phyloP scores from a whole-genome alignment of 306 rosid species.

The Cicer pinnatifidum region DNA sequence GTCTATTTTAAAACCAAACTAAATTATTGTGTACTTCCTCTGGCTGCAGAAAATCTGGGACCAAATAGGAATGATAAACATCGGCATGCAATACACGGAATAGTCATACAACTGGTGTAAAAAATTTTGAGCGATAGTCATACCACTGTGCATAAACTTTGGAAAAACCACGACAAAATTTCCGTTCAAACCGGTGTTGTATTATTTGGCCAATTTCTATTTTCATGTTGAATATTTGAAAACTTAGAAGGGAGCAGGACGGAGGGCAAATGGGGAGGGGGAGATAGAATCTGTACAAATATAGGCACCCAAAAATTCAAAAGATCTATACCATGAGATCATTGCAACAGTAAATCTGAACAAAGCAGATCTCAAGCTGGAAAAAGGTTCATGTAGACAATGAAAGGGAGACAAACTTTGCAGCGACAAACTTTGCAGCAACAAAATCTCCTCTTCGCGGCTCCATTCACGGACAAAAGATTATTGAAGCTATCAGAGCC shows the following conservation, averaged over 20 bases:
- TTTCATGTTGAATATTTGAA: constrained; percentile 53
- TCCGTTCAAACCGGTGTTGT: constrained; percentile 54
- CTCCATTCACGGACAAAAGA: constrained; percentile 37
- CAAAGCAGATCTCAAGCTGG: constrained; percentile 52
- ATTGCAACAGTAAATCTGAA: constrained; percentile 50
- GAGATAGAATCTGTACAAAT: constrained; percentile 68
- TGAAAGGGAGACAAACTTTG: constrained; percentile 41
- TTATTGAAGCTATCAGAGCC: constrained; percentile 20
- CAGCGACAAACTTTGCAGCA: constrained; percentile 45
- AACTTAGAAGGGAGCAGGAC: constrained; percentile 43
- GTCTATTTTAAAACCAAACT: background rate
- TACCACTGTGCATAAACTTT: constrained; percentile 7
- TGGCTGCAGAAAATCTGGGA: background rate
- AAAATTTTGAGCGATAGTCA: too few species aligned
- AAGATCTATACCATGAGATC: constrained; percentile 54
- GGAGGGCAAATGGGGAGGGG: constrained; percentile 31
- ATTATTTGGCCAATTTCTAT: constrained; percentile 69
- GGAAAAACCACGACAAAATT: constrained; percentile 28
- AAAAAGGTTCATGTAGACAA: constrained; percentile 41
- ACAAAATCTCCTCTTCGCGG: constrained; percentile 42
- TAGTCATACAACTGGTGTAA: background rate
- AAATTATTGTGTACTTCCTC: background rate
- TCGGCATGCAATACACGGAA: background rate
- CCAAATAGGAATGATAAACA: background rate
- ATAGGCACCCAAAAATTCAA: constrained; percentile 70